A percentile compares a stretch with the other conserved stretches of the same genome.
Evolutionary conservation across 2,329 filamentous ascomycete species (phyloP).

Genomic region (Scytalidium lignicola): DNA sequence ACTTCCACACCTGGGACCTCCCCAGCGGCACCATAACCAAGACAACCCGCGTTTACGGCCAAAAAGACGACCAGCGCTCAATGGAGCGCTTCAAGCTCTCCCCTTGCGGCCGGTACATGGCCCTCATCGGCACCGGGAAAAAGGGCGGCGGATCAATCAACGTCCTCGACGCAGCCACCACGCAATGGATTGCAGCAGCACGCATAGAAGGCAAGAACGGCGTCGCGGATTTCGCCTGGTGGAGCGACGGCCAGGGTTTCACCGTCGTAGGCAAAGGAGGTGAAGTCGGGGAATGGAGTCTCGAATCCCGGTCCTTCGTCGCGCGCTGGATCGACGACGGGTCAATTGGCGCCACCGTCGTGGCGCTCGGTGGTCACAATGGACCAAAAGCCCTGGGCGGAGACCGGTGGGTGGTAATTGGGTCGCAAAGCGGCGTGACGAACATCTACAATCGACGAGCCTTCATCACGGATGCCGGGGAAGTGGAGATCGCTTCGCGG

Average conservation of each 20-base stretch:
- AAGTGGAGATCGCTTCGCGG: conserved; percentile 52
- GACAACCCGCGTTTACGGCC: conserved; percentile 68
- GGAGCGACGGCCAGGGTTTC: conserved; percentile 76
- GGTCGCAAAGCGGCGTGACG: conserved; percentile 79
- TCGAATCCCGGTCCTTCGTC: conserved; percentile 62
- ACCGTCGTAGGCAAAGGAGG: conserved; percentile 81
- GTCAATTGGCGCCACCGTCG: conserved; percentile 75
- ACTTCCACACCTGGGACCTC: conserved; percentile 94
- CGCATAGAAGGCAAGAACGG: conserved; percentile 77
- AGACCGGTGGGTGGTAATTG: conserved; percentile 85
- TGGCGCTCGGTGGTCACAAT: conserved; percentile 69
- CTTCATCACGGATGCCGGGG: conserved; percentile 32
- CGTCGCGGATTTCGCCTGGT: conserved; percentile 90
- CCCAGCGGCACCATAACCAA: conserved; percentile 77
- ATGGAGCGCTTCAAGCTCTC: conserved; percentile 91
- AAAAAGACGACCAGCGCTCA: conserved; percentile 74
- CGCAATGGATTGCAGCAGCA: conserved; percentile 83
- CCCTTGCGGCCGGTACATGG: conserved; percentile 82
- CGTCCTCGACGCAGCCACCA: conserved; percentile 70
- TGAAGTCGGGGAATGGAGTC: conserved; percentile 84
- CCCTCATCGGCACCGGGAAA: conserved; percentile 69
- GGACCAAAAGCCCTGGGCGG: conserved; percentile 60
- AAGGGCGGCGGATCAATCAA: conserved; percentile 90
- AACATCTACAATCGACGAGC: conserved; percentile 81
- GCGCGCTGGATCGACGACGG: conserved; percentile 89